A percentile compares a stretch with the other conserved stretches of the same genome.
These are phyloP conservation scores for Carpinus viminea DNA, from an alignment of 306 rosid genomes.

Conservation along the genomic window DNA sequence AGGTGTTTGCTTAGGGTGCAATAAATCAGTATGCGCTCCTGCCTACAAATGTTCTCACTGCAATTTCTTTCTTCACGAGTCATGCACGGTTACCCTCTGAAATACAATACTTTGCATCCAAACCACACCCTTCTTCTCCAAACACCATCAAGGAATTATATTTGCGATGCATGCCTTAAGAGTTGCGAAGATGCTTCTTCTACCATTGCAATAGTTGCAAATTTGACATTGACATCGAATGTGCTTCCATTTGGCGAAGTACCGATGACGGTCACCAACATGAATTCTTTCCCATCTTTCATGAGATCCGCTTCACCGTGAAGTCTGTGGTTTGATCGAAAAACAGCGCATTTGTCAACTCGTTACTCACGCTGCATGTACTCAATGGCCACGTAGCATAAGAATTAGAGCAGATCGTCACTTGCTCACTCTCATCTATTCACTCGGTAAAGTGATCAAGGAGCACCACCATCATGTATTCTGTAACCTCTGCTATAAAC, in stretches of 20 bases:
- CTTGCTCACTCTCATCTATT: neutral
- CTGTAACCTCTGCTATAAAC: neutral
- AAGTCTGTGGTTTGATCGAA: neutral
- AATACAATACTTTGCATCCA: too few relatives aligned
- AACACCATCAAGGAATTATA: neutral
- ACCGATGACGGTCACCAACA: neutral
- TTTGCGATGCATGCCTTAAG: neutral
- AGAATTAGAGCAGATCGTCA: neutral
- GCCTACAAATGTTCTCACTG: neutral
- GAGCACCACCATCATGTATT: neutral
- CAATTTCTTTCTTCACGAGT: too few relatives aligned
- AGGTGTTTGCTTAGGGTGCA: neutral
- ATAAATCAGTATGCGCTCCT: neutral
- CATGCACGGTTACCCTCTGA: too few relatives aligned
- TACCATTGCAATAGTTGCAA: neutral
- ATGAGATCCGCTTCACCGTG: neutral
- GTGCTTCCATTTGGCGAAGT: neutral
- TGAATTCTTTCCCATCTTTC: neutral
- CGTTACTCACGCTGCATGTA: too few relatives aligned
- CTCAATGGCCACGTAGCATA: neutral
- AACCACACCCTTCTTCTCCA: neutral
- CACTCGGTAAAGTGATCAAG: neutral
- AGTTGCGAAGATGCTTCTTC: neutral
- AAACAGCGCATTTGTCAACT: neutral
- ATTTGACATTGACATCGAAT: neutral